phyloP scores from a whole-genome alignment of 1,284 basidiomycete species.

The Malassezia psittaci region DNA sequence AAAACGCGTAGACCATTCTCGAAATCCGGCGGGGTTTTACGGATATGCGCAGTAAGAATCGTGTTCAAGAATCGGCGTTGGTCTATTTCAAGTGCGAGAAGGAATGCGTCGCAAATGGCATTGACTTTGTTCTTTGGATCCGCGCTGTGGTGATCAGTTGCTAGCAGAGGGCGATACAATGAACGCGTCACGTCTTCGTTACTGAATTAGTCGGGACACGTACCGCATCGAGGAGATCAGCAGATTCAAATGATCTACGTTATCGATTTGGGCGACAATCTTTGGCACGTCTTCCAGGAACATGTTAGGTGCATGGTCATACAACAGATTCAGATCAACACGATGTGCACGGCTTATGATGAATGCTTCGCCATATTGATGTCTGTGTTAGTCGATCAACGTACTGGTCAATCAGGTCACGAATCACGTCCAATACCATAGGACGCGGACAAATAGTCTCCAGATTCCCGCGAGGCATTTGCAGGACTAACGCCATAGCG shows the following conservation, averaged over 20 bases:
- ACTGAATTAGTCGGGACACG: not conserved
- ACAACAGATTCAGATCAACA: constrained; percentile 77
- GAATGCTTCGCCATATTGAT: constrained; percentile 71
- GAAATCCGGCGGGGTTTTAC: constrained; percentile 82
- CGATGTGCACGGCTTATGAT: constrained; percentile 82
- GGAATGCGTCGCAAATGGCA: constrained; percentile 68
- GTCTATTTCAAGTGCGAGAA: constrained; percentile 55
- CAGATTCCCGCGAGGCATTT: constrained; percentile 95
- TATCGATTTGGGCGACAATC: constrained; percentile 74
- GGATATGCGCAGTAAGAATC: constrained; percentile 81
- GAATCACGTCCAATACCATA: constrained; percentile 62
- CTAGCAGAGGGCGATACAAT: constrained; percentile 43
- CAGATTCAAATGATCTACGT: constrained; percentile 85
- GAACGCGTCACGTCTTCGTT: constrained; percentile 48
- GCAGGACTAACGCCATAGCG: constrained; percentile 67
- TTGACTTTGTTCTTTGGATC: constrained; percentile 53
- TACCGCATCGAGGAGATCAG: constrained; percentile 65
- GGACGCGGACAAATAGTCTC: constrained; percentile 90
- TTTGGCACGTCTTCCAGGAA: constrained; percentile 55
- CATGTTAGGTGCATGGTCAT: constrained; percentile 62
- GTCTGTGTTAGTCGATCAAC: not conserved
- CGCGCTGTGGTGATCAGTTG: constrained; percentile 3
- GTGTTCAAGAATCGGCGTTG: constrained; percentile 76
- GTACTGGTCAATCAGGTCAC: constrained; percentile 26
- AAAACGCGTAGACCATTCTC: constrained; percentile 71